Percentiles rank a stretch among this genome's conserved stretches.
These are phyloP conservation scores for Halophytophthora batemanensis DNA, from an alignment of 352 stramenopile genomes.

Conservation along the genomic window DNA sequence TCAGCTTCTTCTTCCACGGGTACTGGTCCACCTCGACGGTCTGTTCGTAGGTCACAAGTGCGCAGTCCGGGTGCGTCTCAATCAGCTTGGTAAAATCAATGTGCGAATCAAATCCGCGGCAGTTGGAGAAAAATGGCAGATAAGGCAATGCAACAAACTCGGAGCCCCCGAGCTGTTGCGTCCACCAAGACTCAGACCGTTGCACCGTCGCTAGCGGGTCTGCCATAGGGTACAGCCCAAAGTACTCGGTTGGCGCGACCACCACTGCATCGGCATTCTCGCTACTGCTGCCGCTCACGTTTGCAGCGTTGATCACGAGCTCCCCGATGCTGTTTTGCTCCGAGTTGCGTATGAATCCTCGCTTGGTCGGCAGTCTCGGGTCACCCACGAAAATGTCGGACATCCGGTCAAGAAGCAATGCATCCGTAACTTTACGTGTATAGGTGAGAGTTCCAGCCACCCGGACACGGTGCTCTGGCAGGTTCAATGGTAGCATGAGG, in stretches of 20 bases:
- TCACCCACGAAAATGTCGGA: slow-evolving; percentile 92
- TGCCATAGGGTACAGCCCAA: slow-evolving; percentile 42
- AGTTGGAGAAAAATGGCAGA: slow-evolving; percentile 96
- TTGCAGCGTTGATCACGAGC: slow-evolving; percentile 15
- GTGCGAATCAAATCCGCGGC: slow-evolving; percentile 92
- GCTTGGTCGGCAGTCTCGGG: slow-evolving; percentile 48
- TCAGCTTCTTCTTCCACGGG: slow-evolving; percentile 82
- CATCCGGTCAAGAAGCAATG: slow-evolving; percentile 88
- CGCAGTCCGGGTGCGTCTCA: slow-evolving; percentile 94
- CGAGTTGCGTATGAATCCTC: slow-evolving; percentile 53
- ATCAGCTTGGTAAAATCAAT: slow-evolving; percentile 93
- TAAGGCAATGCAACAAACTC: slow-evolving; percentile 91
- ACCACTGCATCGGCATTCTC: slow-evolving; percentile 14
- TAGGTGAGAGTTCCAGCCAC: slow-evolving; percentile 51
- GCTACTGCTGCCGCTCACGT: slow-evolving; percentile 10
- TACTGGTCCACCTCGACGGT: slow-evolving; percentile 93
- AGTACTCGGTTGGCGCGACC: slow-evolving; percentile 51
- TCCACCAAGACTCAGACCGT: slow-evolving; percentile 73
- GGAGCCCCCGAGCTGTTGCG: slow-evolving; percentile 49
- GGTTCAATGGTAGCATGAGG: slow-evolving; percentile 93
- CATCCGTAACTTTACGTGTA: slow-evolving; percentile 71
- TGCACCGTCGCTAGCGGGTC: slow-evolving; percentile 39
- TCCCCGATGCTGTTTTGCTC: slow-evolving; percentile 55
- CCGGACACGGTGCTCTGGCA: slow-evolving; percentile 74
- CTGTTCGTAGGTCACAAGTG: slow-evolving; percentile 77